Evolutionary conservation across 306 rosid species (phyloP).

Genomic region (Cucumis melo): DNA sequence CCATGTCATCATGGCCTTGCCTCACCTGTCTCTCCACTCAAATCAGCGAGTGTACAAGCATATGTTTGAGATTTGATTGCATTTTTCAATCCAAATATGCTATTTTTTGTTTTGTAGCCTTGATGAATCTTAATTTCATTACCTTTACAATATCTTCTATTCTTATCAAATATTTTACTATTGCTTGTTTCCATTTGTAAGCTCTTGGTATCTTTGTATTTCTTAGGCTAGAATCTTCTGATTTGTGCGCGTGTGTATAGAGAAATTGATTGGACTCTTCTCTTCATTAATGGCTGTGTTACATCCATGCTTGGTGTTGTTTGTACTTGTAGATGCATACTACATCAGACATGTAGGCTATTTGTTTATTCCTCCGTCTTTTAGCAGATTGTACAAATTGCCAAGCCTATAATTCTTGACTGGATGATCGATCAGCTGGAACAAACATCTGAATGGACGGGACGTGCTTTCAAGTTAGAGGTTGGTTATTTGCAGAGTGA

Average conservation of each 20-base stretch:
- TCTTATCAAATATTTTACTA: background rate
- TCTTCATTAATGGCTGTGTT: background rate
- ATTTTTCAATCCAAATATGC: background rate
- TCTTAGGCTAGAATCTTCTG: background rate
- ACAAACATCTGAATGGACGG: slow-evolving; percentile 42
- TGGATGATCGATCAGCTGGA: slow-evolving; percentile 48
- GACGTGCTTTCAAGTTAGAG: slow-evolving; percentile 42
- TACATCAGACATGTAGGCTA: background rate
- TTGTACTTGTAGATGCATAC: background rate
- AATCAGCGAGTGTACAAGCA: background rate
- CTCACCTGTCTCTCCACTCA: background rate
- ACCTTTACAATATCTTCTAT: background rate
- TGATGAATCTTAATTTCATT: background rate
- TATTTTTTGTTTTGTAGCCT: too few relatives aligned
- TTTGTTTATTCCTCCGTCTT: background rate
- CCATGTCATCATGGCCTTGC: background rate
- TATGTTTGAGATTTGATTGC: background rate
- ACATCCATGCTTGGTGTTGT: background rate
- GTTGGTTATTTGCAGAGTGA: slow-evolving; percentile 15
- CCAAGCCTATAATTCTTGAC: slow-evolving; percentile 42
- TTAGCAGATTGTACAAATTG: slow-evolving; percentile 40
- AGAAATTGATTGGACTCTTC: background rate
- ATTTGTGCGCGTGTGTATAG: background rate
- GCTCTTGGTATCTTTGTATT: background rate
- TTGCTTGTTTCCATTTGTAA: background rate